Evolutionary conservation across 352 stramenopile genomes (phyloP).

Genomic region (Globisporangium orthogonon): DNA sequence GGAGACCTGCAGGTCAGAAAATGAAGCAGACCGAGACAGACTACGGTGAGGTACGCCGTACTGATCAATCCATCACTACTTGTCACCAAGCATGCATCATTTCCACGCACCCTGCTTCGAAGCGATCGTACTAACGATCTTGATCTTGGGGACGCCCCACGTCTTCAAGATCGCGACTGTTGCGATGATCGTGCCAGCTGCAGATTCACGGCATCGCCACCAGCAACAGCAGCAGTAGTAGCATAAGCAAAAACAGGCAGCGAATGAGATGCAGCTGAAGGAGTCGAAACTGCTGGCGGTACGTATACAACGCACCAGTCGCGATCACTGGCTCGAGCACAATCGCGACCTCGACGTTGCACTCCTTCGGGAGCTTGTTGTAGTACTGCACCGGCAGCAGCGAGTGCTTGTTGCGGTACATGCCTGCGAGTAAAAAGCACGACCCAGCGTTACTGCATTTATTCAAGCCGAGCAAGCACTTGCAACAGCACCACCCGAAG

Average conservation of each 20-base stretch:
- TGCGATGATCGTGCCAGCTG: slow-evolving; percentile 90
- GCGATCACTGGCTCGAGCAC: slow-evolving; percentile 97
- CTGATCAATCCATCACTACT: neutral
- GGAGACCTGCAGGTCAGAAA: slow-evolving; percentile 27
- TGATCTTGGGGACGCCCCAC: slow-evolving; percentile 91
- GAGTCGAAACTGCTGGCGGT: neutral
- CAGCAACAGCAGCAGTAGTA: neutral
- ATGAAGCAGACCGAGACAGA: neutral
- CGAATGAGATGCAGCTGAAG: neutral
- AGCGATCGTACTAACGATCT: slow-evolving; percentile 92
- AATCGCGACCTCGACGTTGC: slow-evolving; percentile 90
- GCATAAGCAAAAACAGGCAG: neutral
- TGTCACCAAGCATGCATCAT: neutral
- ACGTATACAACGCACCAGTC: slow-evolving; percentile 47
- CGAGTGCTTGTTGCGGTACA: slow-evolving; percentile 89
- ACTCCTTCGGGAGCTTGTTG: slow-evolving; percentile 96
- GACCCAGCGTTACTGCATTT: too few species aligned
- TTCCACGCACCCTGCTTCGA: slow-evolving; percentile 73
- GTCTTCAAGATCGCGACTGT: slow-evolving; percentile 95
- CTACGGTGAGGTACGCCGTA: neutral
- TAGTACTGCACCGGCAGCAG: slow-evolving; percentile 98
- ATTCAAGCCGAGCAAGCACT: too few species aligned
- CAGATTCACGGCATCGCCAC: neutral
- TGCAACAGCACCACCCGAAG: too few species aligned
- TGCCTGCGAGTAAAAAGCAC: slow-evolving; percentile 26